phyloP scores from a whole-genome alignment of 352 stramenopile species.

The Phytophthora foliorum region DNA sequence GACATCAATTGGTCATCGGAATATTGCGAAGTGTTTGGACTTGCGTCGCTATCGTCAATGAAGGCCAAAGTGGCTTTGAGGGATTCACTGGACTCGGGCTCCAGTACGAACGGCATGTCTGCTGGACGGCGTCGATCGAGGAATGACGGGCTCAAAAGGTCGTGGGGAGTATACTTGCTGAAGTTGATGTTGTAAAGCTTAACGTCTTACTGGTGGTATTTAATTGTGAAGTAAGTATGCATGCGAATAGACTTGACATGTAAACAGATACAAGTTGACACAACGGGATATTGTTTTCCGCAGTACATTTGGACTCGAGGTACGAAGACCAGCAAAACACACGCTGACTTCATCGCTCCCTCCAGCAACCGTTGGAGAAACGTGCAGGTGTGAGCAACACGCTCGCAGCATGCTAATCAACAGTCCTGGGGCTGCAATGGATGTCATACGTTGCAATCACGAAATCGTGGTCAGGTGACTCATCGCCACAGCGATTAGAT shows the following conservation, averaged over 20 bases:
- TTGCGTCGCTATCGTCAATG: constrained; percentile 26
- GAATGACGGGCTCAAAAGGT: constrained; percentile 14
- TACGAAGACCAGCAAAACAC: no score
- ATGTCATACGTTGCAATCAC: constrained; percentile 17
- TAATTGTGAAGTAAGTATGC: background rate
- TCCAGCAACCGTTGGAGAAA: background rate
- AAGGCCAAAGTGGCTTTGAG: constrained; percentile 30
- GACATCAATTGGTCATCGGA: background rate
- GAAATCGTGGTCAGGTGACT: constrained; percentile 9
- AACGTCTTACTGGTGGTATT: no score
- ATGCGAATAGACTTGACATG: background rate
- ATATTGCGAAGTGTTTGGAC: background rate
- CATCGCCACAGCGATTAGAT: constrained; percentile 22
- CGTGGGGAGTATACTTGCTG: background rate
- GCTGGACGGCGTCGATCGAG: background rate
- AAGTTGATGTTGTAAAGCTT: background rate
- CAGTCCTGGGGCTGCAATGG: background rate
- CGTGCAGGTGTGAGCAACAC: background rate
- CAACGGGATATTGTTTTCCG: background rate
- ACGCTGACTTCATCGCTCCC: background rate
- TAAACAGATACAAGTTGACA: background rate
- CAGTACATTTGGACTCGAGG: background rate
- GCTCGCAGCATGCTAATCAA: background rate
- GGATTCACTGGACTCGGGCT: constrained; percentile 26
- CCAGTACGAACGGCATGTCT: constrained; percentile 25